Percentiles rank a stretch among this genome's conserved stretches.
These are phyloP conservation scores for Candida boidinii DNA, from an alignment of 805 yeast species.

Conservation along the genomic window DNA sequence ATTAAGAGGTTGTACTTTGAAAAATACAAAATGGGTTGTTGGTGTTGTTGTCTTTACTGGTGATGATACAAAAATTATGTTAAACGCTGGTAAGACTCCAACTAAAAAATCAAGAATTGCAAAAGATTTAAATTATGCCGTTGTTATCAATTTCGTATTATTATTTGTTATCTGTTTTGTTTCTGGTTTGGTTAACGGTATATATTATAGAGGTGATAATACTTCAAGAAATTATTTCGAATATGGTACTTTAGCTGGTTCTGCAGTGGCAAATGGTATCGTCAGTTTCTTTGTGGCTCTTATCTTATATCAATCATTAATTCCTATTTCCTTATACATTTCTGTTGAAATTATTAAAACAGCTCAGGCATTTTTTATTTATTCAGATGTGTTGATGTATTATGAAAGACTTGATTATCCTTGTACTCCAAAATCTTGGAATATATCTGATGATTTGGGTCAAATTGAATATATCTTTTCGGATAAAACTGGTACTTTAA, in stretches of 20 bases:
- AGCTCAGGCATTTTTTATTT: conserved; percentile 73
- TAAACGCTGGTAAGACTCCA: conserved; percentile 74
- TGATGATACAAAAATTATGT: conserved; percentile 71
- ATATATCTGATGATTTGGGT: conserved; percentile 77
- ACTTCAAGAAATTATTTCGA: conserved; percentile 60
- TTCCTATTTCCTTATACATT: conserved; percentile 76
- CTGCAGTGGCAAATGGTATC: conserved; percentile 60
- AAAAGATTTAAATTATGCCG: conserved; percentile 63
- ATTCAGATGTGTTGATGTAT: conserved; percentile 67
- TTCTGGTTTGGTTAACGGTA: conserved; percentile 65
- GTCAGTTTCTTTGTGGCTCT: conserved; percentile 69
- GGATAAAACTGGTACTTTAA: conserved; percentile 79
- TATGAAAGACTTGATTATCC: conserved; percentile 65
- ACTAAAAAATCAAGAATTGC: conserved; percentile 69
- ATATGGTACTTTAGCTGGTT: conserved; percentile 58
- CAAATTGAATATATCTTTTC: conserved; percentile 80
- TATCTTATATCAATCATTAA: conserved; percentile 69
- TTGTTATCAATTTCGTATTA: conserved; percentile 54
- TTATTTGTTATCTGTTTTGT: conserved; percentile 61
- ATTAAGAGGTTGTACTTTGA: conserved; percentile 66
- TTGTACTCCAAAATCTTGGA: conserved; percentile 81
- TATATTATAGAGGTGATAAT: conserved; percentile 38
- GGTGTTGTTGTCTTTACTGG: conserved; percentile 76
- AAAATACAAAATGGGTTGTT: conserved; percentile 79
- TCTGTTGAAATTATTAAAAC: conserved; percentile 79